phyloP scores from a whole-genome alignment of 2,329 filamentous ascomycete species.

The Exophiala calicioides region DNA sequence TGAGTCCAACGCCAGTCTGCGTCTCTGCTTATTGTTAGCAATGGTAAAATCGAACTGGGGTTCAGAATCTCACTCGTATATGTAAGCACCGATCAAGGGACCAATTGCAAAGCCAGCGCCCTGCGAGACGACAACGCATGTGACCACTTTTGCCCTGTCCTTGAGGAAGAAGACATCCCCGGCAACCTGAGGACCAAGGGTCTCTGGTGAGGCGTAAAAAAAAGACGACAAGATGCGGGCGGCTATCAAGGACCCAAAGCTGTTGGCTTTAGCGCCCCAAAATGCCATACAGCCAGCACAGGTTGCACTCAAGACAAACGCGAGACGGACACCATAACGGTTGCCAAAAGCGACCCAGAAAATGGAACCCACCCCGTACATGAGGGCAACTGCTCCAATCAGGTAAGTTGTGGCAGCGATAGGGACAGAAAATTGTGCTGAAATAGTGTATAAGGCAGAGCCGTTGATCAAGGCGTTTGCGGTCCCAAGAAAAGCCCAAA shows the following conservation, averaged over 20 bases:
- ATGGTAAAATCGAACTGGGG: background rate
- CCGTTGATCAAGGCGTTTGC: background rate
- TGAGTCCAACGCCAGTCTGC: conserved; percentile 9
- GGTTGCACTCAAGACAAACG: background rate
- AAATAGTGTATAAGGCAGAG: background rate
- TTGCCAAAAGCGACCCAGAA: conserved; percentile 2
- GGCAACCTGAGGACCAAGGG: conserved; percentile 6
- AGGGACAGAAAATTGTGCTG: background rate
- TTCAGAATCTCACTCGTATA: conserved; percentile 6
- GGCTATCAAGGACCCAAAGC: background rate
- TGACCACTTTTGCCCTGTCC: conserved; percentile 6
- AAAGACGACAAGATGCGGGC: conserved; percentile 1
- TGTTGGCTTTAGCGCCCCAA: conserved; percentile 9
- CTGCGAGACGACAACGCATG: background rate
- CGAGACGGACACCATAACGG: conserved; percentile 1
- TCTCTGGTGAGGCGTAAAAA: conserved; percentile 3
- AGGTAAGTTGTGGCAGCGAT: background rate
- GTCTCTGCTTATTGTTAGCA: background rate
- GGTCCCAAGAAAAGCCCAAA: conserved; percentile 3
- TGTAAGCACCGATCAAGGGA: conserved; percentile 8
- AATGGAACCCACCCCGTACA: background rate
- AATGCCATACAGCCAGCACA: background rate
- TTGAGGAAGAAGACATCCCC: conserved; percentile 9
- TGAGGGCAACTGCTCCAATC: background rate
- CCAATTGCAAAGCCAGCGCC: conserved; percentile 3